phyloP scores from a whole-genome alignment of 1,284 basidiomycete genomes.

The Rhizopogon parksii region DNA sequence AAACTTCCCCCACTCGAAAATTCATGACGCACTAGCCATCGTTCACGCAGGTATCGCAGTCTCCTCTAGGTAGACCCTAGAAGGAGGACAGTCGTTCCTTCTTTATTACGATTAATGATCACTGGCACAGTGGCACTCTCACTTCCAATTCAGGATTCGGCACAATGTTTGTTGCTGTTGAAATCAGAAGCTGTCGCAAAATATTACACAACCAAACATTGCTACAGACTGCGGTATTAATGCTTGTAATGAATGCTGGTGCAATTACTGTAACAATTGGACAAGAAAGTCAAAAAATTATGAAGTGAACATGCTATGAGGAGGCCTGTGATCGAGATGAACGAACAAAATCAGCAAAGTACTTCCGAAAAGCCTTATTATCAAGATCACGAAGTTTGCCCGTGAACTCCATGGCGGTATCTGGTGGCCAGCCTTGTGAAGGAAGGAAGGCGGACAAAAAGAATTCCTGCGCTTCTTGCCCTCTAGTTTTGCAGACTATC shows the following conservation, averaged over 20 bases:
- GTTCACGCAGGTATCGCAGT: constrained; percentile 3
- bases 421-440: constrained; percentile 79
- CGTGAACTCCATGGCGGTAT: constrained; percentile 75
- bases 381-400: constrained; percentile 74
- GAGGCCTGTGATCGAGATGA: constrained; percentile 48
- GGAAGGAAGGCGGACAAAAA: constrained; percentile 80
- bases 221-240: background rate
- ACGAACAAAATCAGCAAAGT: constrained; percentile 80
- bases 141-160: constrained; percentile 10
- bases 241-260: constrained; percentile 2
- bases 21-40: constrained; percentile 36
- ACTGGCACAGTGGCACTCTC: too few species aligned
- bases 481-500: constrained; percentile 70
- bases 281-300: background rate
- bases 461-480: constrained; percentile 80
- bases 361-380: constrained; percentile 80
- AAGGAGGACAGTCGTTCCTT: constrained; percentile 1
- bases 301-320: constrained; percentile 36
- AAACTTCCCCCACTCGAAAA: background rate
- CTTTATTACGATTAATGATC: constrained; percentile 6
- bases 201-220: constrained; percentile 13
- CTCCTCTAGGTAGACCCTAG: background rate
- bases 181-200: constrained; percentile 28
- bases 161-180: constrained; percentile 28
- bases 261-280: background rate